Conservation (phyloP, 768 basidiomycete species). For the Termitomyces sp. region DNA sequence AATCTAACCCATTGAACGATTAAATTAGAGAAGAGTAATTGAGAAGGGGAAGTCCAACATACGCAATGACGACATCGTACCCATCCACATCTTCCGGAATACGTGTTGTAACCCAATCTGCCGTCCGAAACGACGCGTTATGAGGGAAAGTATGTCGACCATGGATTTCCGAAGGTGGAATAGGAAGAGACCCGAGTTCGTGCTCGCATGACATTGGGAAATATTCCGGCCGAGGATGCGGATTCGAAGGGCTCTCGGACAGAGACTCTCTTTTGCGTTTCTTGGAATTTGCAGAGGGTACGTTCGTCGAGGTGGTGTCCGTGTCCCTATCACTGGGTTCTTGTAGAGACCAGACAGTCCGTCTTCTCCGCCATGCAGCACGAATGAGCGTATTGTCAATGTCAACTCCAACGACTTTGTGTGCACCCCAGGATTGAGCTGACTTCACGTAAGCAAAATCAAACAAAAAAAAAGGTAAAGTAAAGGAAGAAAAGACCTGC, state of each 20-base stretch:
- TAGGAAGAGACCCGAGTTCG: conserved; percentile 69
- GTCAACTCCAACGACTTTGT: conserved; percentile 78
- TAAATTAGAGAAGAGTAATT: neutral
- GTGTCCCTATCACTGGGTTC: conserved; percentile 25
- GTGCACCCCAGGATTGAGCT: conserved; percentile 66
- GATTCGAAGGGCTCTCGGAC: neutral
- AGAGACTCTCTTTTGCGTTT: conserved; percentile 22
- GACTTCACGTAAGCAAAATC: neutral
- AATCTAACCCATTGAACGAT: conserved; percentile 43
- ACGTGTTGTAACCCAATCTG: conserved; percentile 65
- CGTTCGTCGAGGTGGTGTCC: neutral
- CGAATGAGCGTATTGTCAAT: conserved; percentile 76
- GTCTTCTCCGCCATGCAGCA: conserved; percentile 69
- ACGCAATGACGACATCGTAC: conserved; percentile 84
- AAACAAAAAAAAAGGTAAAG: too few species aligned
- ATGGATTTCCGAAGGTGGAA: conserved; percentile 40
- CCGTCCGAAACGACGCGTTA: conserved; percentile 68
- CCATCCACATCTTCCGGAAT: conserved; percentile 55
- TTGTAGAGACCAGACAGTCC: conserved; percentile 70
- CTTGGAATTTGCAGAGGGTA: neutral
- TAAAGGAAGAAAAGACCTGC: conserved; percentile 31
- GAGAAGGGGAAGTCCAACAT: conserved; percentile 20
- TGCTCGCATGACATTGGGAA: conserved; percentile 80
- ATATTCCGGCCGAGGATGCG: conserved; percentile 36
- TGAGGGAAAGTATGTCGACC: conserved; percentile 60